A percentile compares a stretch with the other conserved stretches of the same genome.
phyloP scores from a whole-genome alignment of 2,329 filamentous ascomycete genomes.

The Aureobasidium lini region DNA sequence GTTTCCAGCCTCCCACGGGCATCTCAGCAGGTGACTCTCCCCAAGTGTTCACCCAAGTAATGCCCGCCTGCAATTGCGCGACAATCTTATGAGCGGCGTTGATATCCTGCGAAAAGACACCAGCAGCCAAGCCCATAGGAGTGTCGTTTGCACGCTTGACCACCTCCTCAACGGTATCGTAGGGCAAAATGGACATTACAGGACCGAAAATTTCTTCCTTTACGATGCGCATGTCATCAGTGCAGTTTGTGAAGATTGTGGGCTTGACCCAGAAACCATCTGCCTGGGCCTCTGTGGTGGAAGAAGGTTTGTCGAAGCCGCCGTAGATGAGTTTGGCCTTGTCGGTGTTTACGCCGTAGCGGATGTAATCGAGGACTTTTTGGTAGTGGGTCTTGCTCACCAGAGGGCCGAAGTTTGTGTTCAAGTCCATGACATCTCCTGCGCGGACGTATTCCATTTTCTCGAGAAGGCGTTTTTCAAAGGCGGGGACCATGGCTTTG shows the following conservation, averaged over 20 bases:
- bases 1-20: slow-evolving; percentile 88
- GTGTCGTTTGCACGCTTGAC: slow-evolving; percentile 69
- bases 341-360: slow-evolving; percentile 65
- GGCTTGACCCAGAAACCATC: slow-evolving; percentile 78
- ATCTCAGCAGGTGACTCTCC: slow-evolving; percentile 88
- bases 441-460: slow-evolving; percentile 65
- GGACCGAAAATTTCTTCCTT: slow-evolving; percentile 84
- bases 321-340: slow-evolving; percentile 67
- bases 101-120: slow-evolving; percentile 72
- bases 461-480: slow-evolving; percentile 61
- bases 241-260: slow-evolving; percentile 81
- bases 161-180: slow-evolving; percentile 62
- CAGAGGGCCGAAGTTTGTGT: slow-evolving; percentile 77
- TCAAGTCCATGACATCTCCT: slow-evolving; percentile 62
- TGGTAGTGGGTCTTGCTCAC: slow-evolving; percentile 66
- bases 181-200: slow-evolving; percentile 73
- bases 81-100: slow-evolving; percentile 66
- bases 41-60: slow-evolving; percentile 92
- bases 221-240: slow-evolving; percentile 70
- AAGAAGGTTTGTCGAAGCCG: slow-evolving; percentile 53
- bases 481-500: slow-evolving; percentile 52
- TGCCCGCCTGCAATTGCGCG: slow-evolving; percentile 67
- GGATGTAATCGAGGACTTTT: slow-evolving; percentile 73
- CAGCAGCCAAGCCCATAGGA: slow-evolving; percentile 70
- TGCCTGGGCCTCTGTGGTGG: slow-evolving; percentile 36